Conservation (phyloP, 768 basidiomycete genomes). For the Dentipellis sp. region DNA sequence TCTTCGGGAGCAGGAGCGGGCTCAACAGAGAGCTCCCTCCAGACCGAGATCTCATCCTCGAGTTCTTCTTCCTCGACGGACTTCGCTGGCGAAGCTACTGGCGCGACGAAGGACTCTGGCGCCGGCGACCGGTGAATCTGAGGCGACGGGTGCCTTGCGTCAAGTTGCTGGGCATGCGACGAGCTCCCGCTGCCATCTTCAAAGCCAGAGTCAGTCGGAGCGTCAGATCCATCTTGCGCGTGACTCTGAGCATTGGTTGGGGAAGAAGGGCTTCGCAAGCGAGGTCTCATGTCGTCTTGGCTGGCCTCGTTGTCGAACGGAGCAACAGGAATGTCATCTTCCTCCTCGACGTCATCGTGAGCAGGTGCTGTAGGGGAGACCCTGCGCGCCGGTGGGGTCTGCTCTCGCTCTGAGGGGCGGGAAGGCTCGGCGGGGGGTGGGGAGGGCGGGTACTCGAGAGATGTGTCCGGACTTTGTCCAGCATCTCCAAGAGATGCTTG, state of each 20-base stretch:
- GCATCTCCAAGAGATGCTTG: too few relatives aligned
- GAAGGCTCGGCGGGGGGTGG: too few relatives aligned
- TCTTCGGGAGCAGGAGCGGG: constrained; percentile 9
- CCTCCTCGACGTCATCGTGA: neutral
- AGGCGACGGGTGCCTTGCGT: neutral
- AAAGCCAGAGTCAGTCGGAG: neutral
- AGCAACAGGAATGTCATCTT: neutral
- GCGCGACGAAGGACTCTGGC: neutral
- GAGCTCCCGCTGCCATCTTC: neutral
- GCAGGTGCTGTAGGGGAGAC: too few relatives aligned
- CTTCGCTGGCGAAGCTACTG: neutral
- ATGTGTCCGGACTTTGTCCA: too few relatives aligned
- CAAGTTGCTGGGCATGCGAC: neutral
- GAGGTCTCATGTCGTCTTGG: too few relatives aligned
- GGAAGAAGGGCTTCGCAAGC: too few relatives aligned
- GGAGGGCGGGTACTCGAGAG: too few relatives aligned
- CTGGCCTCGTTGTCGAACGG: neutral
- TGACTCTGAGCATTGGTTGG: too few relatives aligned
- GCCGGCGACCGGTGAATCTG: neutral
- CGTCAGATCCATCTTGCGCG: too few relatives aligned
- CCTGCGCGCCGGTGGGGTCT: neutral
- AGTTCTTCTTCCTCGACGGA: constrained; percentile 18
- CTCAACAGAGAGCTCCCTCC: constrained; percentile 28
- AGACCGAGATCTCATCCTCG: constrained; percentile 20
- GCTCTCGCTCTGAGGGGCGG: neutral